Base-by-base conservation (phyloP, 768 basidiomycete species). In the Boletus sp. region DNA sequence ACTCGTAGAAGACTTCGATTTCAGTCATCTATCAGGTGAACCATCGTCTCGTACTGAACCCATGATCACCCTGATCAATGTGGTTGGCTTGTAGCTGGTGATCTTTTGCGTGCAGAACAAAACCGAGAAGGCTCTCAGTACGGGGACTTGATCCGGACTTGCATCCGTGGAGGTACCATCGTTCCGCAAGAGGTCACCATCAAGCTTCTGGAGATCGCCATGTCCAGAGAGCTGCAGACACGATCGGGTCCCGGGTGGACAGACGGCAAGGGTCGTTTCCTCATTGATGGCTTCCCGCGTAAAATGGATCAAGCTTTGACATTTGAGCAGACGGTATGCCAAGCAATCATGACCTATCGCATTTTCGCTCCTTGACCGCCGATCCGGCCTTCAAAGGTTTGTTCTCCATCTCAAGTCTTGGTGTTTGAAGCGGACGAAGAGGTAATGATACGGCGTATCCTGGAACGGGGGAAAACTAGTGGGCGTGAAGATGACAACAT, bases 151-250 rank as follows among this genome's bases (percentile, higher is more conserved):
- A 99, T 98, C 71, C 86, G 83, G 61, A 86, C 81, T 14, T 90
- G 86, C 76, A 98, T 99, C 71, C 83, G 79, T 50, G 95, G 94
- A 74, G 97, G 97, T 47, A 84, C 77, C 58, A 95, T 99, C 67
- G 97, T 98, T 10, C 96, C 97, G 12, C 92, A 91, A 87, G 89
- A 97, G 71, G 90, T 99, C 57, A 99, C 97, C 32, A 83, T 98
- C 72, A 95, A 93, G 75, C 85, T 99, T 29, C 80, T 99, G 62
- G 86, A 96, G 78, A 94, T 90, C 68, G 94, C 96, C 8, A 98
- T 99, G 90, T 66, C 71, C 24, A 82, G 73, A 40, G 83, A 83
- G 12, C 69, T 94, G 33, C 73, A 80, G 66, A 64, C 65, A 18
- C 72, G 69, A 48, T 55, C 73, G 0, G 76, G 77, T 11, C 75